A percentile compares a stretch with the other conserved stretches of the same genome.
Conservation (phyloP, 2,329 filamentous ascomycete species). For the Penicillium sp. region DNA sequence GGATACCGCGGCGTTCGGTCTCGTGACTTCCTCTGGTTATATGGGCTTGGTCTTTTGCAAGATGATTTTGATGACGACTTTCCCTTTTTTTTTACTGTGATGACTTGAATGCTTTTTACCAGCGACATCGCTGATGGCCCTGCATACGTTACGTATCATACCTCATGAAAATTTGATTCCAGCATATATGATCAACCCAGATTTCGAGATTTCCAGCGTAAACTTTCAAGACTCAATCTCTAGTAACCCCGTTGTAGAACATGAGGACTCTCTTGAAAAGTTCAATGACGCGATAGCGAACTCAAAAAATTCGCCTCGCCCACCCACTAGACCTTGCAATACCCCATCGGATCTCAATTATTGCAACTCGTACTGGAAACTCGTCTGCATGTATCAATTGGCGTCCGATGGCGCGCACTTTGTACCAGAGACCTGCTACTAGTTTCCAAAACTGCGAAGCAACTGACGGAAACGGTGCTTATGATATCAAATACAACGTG, state of each 20-base stretch:
- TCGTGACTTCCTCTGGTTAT: constrained; percentile 4
- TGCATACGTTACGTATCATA: not conserved
- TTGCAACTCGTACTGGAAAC: not conserved
- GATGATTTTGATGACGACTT: constrained; percentile 18
- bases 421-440: not conserved
- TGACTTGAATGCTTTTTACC: constrained; percentile 10
- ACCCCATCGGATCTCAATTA: not conserved
- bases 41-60: constrained; percentile 8
- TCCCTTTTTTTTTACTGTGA: constrained; percentile 15
- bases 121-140: constrained; percentile 2
- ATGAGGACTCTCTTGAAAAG: not conserved
- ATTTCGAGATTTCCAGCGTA: not conserved
- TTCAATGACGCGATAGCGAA: not conserved
- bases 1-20: constrained; percentile 28
- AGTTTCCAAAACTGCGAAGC: not conserved
- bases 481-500: not conserved
- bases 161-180: not conserved
- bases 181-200: not conserved
- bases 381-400: not conserved
- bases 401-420: not conserved
- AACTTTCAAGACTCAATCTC: too few species aligned
- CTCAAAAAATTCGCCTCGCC: not conserved
- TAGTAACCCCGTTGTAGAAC: not conserved
- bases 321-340: not conserved
- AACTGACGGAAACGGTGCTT: not conserved